Base-by-base conservation (phyloP, 176 grass and related monocot genomes). In the Lolium multiflorum region DNA sequence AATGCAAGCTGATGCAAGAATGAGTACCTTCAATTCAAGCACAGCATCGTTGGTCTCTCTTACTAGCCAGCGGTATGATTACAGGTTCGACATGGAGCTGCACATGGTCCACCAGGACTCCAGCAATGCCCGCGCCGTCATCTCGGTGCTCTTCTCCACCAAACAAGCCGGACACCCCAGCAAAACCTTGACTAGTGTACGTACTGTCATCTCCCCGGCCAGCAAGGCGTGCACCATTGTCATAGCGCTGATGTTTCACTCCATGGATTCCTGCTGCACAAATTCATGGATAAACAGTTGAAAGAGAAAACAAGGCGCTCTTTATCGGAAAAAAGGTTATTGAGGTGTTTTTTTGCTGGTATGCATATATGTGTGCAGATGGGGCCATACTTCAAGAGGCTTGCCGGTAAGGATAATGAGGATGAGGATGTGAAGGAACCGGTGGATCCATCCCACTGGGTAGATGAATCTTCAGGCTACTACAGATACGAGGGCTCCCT, bases 401-500 rank as follows among this genome's bases (percentile, higher is more conserved):
- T 97, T 51, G 72, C 74, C 59, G 80, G 83, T 28, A 89, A 28
- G 72, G 14, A 71, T 12, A 70, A 82, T 0, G 84, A 61, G 11
- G 48, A 83, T 6, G 86, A 94, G 85, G 50, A 88, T 17, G 74
- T 64, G 57, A 65, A 89, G 85, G 79, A 59, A 3, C 3, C 71
- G 0, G 24, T 94, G 18, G 86, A 97, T 84, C 88, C 95, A 26
- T 46, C 90, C 16, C 20, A 17, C 10, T 84, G 90, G 43, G 77
- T 70, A 35, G 84, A 78, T 41, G 76, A 84, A 49, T 78, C 51
- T 73, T 93, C 93, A 71, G 81, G 94, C 65, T 98, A 93, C 76
- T 98, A 98, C 83, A 91, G 91, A 89, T 98, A 98, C 54, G 73
- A 91, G 13, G 95, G 95, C 35, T 97, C 95, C 63, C 85, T 98